Base-by-base conservation (phyloP, 2,329 filamentous ascomycete genomes). In the Fusarium mexicanum region DNA sequence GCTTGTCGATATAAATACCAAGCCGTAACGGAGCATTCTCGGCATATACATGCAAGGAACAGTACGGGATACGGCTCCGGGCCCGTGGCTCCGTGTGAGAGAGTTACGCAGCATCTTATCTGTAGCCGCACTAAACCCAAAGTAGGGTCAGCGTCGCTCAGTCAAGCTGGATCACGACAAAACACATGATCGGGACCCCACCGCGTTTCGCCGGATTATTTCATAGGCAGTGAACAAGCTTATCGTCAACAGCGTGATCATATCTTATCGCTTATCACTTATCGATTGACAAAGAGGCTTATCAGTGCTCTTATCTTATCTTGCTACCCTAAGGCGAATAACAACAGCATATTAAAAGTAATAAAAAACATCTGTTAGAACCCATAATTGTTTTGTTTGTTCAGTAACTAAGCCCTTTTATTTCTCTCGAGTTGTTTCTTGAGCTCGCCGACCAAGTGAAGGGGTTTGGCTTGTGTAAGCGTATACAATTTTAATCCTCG, bases 101-200 rank as follows among this genome's bases (percentile, higher is more conserved):
- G 24, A 54, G 51, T 38, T 54, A 0, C 24, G 10, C 6, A 38
- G 18, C 8, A 9, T 12, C 24, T 54, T 59, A 59, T 38, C 53
- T 9, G 41, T 26, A 38, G 17, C 7, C 13, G 12, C 12, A 29
- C 43, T 43, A 59, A 20, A 2, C 35, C 20, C 0, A 1, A 47
- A 50, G 3, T 0, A 20, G 29, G 18, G 5, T 12, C 35, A 33
- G 24, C 1, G 18, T 14, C 5, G 31, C 29, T 41, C 10, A 29
- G 20, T n/a, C 41, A 38, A 24, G 14, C 26, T 46, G 20, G 35
- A 57, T 31, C 35, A 29, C 29, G 20, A 22, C 41, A 66, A 37
- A 66, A 59, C 64, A 67, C 64, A 66, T 66, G 64, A 67, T 67
- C 64, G 64, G 64, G 16, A 29, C 29, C 33, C 47, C 61, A 37